phyloP scores from a whole-genome alignment of 2,329 filamentous ascomycete genomes.

The Keithomyces neogunnii region DNA sequence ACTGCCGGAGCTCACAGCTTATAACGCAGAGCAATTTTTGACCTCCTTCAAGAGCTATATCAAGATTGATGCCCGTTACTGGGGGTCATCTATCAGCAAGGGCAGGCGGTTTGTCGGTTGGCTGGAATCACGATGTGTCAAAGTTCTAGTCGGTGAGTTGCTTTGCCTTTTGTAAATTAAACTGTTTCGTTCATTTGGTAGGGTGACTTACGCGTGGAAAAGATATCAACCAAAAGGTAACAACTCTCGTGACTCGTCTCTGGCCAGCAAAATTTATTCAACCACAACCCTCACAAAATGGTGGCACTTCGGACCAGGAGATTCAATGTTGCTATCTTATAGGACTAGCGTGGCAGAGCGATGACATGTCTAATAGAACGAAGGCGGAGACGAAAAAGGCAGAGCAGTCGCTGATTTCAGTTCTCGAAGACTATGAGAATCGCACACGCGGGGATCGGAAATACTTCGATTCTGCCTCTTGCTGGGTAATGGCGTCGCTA shows the following conservation, averaged over 20 bases:
- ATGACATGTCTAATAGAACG: slow-evolving; percentile 14
- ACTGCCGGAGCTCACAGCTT: background rate
- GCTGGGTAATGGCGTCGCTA: slow-evolving; percentile 38
- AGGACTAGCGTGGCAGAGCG: slow-evolving; percentile 37
- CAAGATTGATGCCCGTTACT: slow-evolving; percentile 56
- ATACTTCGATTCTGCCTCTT: slow-evolving; percentile 39
- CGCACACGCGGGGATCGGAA: slow-evolving; percentile 36
- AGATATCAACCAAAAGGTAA: slow-evolving; percentile 48
- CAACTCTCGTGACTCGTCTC: slow-evolving; percentile 44
- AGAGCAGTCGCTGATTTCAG: slow-evolving; percentile 33
- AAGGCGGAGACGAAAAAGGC: slow-evolving; percentile 34
- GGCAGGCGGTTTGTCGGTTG: slow-evolving; percentile 51
- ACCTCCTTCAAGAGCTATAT: slow-evolving; percentile 43
- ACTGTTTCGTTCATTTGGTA: slow-evolving; percentile 4
- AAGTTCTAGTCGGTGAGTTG: slow-evolving; percentile 44
- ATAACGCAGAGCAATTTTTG: slow-evolving; percentile 40
- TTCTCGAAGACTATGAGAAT: slow-evolving; percentile 39
- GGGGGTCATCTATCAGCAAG: slow-evolving; percentile 48
- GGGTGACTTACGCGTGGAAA: slow-evolving; percentile 15
- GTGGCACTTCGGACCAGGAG: slow-evolving; percentile 27
- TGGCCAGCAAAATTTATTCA: slow-evolving; percentile 53
- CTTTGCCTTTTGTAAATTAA: background rate
- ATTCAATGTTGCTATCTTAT: slow-evolving; percentile 55
- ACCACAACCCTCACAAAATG: slow-evolving; percentile 13
- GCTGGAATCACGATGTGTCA: slow-evolving; percentile 53